Evolutionary conservation across 1,284 basidiomycete genomes (phyloP), one percentile per base, ranked within the genome.

Genomic region (Tremellales sp.): DNA sequence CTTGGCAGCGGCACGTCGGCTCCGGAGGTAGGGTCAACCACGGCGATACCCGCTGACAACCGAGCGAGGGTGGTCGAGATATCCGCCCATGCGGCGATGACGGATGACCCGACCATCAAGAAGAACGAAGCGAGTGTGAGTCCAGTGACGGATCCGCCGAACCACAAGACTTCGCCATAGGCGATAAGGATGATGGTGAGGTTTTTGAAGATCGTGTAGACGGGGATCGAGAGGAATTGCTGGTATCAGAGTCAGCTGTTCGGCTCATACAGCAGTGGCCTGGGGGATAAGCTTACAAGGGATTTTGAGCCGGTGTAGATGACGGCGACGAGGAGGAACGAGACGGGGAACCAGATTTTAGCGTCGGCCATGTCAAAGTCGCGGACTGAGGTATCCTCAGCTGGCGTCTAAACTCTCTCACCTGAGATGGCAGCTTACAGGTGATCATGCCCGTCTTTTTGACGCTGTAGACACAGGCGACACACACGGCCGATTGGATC

Each of bases 271-370:
- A n/a, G n/a, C n/a, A 13, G 19, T 22, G 27, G 21, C 24, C 35
- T n/a, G 27, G 10, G 12, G 12, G 35, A 2, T 40, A 2, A 19
- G 58, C 66, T 51, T 45, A 67, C 67, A 96, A 98, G 78, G 66
- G 90, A 92, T 76, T 98, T 98, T 40, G 89, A 94, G 7, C 96
- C 96, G 0, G 96, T 97, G 75, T 97, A 99, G 71, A 99, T 98
- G 45, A 98, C 94, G 48, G 81, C 81, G 49, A 97, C 94, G 37
- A 98, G 85, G 58, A 94, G 78, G 59, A 86, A 85, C 58, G 89
- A 94, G 67, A 99, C 88, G 7, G 93, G 93, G 72, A 90, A 89
- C 96, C 96, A 99, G 45, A 80, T 78, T 71, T 86, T 91, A 21
- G 89, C 91, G 66, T 97, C 92, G 61, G 84, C 79, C 61, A 76